Evolutionary conservation across 1,284 basidiomycete genomes (phyloP), one percentile per base, ranked within the genome.

Genomic region (Violaceomyces palustris): DNA sequence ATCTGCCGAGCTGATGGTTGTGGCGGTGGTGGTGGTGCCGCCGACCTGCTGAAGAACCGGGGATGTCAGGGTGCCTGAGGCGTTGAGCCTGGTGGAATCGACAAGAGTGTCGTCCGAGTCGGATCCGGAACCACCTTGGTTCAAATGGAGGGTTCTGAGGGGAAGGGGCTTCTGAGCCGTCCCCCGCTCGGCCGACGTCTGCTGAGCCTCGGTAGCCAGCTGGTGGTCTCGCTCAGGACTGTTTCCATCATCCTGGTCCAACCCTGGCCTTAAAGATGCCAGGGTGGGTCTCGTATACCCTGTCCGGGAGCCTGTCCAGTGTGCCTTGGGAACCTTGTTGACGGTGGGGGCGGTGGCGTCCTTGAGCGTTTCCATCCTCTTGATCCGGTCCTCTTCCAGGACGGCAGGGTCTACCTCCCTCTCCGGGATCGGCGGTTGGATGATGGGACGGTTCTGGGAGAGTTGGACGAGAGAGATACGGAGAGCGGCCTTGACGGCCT

Each of bases 361-460:
- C 12, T 62, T 53, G 32, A 57, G 41, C 21, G 21, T 37, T 10
- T 48, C 56, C 30, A 67, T 50, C 1, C 48, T 45, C 41, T 55
- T 54, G 22, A 40, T 42, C 7, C 61, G 43, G 27, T 55, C 55
- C 11, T 42, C 40, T 35, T 71, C 69, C 4, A 73, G 51, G 3
- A 58, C 48, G 6, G 69, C 63, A 0, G 70, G 70, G 37, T 73
- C 70, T 6, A 72, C 60, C 32, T 73, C 70, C 22, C 70, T 53
- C 44, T 73, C 67, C 1, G 69, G 67, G n/a, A 73, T 64, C n/a
- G 69, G 69, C 3, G 75, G 75, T 25, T 75, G 49, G 6, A 77
- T 61, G 10, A 62, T 42, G 38, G 74, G 67, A 10, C 76, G 51
- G 1, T 52, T 55, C 1, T 61, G 56, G 5, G 76, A 73, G 19